Percentiles rank a stretch among this genome's conserved stretches.
phyloP scores from a whole-genome alignment of 164 flowering plant species.

The Paratinospora sagittata region DNA sequence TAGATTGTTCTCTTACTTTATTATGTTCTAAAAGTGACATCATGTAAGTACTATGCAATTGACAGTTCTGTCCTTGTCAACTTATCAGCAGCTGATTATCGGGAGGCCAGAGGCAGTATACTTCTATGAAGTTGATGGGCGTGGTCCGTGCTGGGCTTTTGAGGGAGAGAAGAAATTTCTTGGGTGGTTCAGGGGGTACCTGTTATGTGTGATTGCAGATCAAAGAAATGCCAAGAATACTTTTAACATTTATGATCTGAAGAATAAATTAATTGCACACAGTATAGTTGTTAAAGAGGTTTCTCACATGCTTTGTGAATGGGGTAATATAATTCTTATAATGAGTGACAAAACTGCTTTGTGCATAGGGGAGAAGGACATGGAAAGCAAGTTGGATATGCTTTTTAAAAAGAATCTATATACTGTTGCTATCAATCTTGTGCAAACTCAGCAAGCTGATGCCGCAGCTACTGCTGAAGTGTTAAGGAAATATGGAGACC shows the following conservation, averaged over 20 bases:
- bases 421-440: conserved; percentile 93
- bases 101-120: conserved; percentile 96
- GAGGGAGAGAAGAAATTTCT: conserved; percentile 92
- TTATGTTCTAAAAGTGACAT: background rate
- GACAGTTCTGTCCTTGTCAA: conserved; percentile 15
- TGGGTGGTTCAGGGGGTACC: conserved; percentile 98
- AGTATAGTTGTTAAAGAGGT: conserved; percentile 73
- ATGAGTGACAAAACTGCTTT: conserved; percentile 73
- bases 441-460: conserved; percentile 97
- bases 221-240: conserved; percentile 65
- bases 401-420: conserved; percentile 95
- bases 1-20: background rate
- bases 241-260: conserved; percentile 90
- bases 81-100: conserved; percentile 69
- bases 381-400: conserved; percentile 99
- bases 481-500: conserved; percentile 91
- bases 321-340: conserved; percentile 91
- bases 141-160: conserved; percentile 99
- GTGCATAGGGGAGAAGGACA: conserved; percentile 89
- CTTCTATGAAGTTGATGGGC: conserved; percentile 97
- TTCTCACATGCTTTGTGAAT: conserved; percentile 91
- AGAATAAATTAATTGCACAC: conserved; percentile 87
- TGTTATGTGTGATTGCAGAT: conserved; percentile 81
- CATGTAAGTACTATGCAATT: background rate
- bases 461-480: conserved; percentile 98